A percentile compares a stretch with the other conserved stretches of the same genome.
phyloP scores from a whole-genome alignment of 176 grass and related monocot species.

The Neostapfia colusana region DNA sequence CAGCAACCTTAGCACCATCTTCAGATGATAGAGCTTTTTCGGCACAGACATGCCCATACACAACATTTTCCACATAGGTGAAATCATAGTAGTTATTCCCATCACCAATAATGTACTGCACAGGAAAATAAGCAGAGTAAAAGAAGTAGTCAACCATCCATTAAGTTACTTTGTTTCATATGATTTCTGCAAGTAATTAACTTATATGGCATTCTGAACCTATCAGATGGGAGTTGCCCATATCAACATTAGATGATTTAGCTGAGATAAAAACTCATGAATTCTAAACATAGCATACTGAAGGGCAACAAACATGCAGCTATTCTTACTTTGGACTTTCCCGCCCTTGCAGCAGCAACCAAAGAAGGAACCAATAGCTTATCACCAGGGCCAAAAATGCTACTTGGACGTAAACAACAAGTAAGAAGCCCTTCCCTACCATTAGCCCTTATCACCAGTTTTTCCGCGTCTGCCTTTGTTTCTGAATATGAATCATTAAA shows the following conservation, averaged over 20 bases:
- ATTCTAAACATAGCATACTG: slow-evolving; percentile 17
- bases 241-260: too few relatives aligned
- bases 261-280: neutral
- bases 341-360: slow-evolving; percentile 83
- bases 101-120: slow-evolving; percentile 94
- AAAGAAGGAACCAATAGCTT: slow-evolving; percentile 91
- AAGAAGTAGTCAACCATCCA: neutral
- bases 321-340: slow-evolving; percentile 83
- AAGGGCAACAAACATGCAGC: slow-evolving; percentile 19
- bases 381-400: slow-evolving; percentile 97
- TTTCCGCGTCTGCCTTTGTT: slow-evolving; percentile 98
- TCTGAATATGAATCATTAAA: slow-evolving; percentile 99
- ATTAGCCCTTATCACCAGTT: slow-evolving; percentile 82
- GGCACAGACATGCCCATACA: slow-evolving; percentile 88
- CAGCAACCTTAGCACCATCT: slow-evolving; percentile 71
- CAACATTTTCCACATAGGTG: slow-evolving; percentile 98
- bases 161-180: neutral
- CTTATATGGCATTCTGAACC: neutral
- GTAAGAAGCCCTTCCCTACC: slow-evolving; percentile 82
- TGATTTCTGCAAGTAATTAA: slow-evolving; percentile 17
- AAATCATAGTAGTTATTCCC: slow-evolving; percentile 94
- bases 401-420: slow-evolving; percentile 96
- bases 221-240: neutral
- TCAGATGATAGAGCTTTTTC: slow-evolving; percentile 82
- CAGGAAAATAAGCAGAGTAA: neutral